Base-by-base conservation (phyloP, 208 protist genomes). In the Trypanosoma scelopori region DNA sequence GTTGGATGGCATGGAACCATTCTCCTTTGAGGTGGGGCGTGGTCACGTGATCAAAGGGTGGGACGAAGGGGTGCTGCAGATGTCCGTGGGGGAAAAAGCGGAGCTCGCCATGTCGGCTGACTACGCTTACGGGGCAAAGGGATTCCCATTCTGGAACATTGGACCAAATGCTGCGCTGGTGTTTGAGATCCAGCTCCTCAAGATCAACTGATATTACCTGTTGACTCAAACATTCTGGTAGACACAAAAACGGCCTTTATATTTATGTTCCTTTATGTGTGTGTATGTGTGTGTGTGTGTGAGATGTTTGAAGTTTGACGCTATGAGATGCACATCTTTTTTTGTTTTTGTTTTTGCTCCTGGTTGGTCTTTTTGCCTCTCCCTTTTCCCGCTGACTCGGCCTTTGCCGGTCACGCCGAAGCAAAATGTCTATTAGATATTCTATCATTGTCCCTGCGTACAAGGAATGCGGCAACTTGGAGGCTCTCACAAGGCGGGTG, bases 11-110 rank as follows among this genome's bases (percentile, higher is more conserved):
- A 82, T 92, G 46, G 72, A 84, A 13, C 91, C 95, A 0, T 98
- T 99, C 60, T 76, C 82, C 39, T 98, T 98, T 78, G 68, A 74
- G 35, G 82, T 98, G 5, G 97, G 95, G 32, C 35, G 82, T 32
- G 94, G 94, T 32, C 84, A 97, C 41, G 97, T 98, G 27, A 98
- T 98, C 71, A 82, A 91, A 25, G 95, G 95, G 39, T 98, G 94
- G 96, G 96, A 98, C 57, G 92, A 97, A 73, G 94, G 93, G 37
- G 84, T 98, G 60, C 37, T 96, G 56, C 79, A 91, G 76, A 97
- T 97, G 93, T 67, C 63, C 7, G 52, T 78, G 0, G 91, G 92
- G 18, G 93, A 97, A 67, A 84, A 75, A 43, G 78, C 86, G 5
- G 82, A 93, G 66, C 73, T 97, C 58, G 62, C 82, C 46, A 89